phyloP scores from a whole-genome alignment of 2,329 filamentous ascomycete genomes.

The Aureobasidium uvarum region DNA sequence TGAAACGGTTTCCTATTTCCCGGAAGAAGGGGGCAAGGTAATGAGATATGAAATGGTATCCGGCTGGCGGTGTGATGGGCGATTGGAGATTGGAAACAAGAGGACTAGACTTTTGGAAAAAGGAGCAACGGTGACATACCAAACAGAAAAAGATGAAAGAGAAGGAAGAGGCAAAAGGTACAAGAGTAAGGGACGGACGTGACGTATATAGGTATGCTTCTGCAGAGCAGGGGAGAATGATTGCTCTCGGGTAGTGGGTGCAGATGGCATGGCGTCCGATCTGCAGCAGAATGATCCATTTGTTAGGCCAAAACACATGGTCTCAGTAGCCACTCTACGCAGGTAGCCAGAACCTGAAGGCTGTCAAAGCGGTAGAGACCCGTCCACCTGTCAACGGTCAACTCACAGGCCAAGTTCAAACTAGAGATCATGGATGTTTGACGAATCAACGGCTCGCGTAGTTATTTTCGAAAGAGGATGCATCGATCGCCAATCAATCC shows the following conservation, averaged over 20 bases:
- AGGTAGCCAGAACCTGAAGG: conserved; percentile 25
- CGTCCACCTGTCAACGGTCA: conserved; percentile 26
- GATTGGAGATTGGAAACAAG: background rate
- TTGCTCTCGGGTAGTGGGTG: conserved; percentile 19
- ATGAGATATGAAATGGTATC: background rate
- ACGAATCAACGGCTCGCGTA: conserved; percentile 25
- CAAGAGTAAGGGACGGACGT: conserved; percentile 15
- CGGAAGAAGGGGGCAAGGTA: conserved; percentile 4
- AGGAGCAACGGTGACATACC: conserved; percentile 1
- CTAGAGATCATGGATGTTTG: conserved; percentile 21
- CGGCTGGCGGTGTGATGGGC: background rate
- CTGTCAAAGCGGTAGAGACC: conserved; percentile 25
- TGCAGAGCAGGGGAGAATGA: conserved; percentile 15
- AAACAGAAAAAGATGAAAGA: background rate
- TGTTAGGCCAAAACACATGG: conserved; percentile 24
- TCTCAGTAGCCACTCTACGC: conserved; percentile 24
- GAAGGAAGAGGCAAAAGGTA: conserved; percentile 12
- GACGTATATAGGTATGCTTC: conserved; percentile 24
- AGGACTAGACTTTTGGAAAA: conserved; percentile 1
- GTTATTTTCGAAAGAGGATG: conserved; percentile 19
- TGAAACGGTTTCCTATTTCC: conserved; percentile 16
- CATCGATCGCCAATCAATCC: conserved; percentile 17
- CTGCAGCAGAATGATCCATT: conserved; percentile 23
- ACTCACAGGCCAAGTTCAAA: conserved; percentile 16
- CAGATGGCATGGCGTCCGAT: conserved; percentile 23